A percentile compares a stretch with the other conserved stretches of the same genome.
Conservation (phyloP, 163 green algal genomes). For the Scenedesmus sp. region DNA sequence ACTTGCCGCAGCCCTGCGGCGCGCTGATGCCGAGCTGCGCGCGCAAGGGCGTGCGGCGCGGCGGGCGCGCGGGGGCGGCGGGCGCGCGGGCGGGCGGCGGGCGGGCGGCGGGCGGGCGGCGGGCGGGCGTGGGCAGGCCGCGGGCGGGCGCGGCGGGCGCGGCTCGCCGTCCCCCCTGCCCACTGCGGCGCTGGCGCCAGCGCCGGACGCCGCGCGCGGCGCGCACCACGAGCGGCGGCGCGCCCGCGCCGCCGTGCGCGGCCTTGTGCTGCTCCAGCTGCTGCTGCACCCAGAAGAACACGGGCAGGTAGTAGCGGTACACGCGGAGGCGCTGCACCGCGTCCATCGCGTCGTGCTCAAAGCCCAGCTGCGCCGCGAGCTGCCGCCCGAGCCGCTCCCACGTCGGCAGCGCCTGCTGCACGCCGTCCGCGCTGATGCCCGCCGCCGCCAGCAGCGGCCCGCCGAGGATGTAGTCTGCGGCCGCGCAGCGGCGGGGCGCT, state of each 20-base stretch:
- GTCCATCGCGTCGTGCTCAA: slow-evolving; percentile 59
- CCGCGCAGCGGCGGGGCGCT: not conserved
- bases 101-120: no score
- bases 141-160: no score
- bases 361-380: slow-evolving; percentile 58
- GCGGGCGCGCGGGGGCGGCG: not conserved
- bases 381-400: slow-evolving; percentile 63
- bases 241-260: slow-evolving; percentile 1
- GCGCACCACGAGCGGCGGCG: slow-evolving; percentile 63
- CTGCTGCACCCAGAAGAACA: slow-evolving; percentile 89
- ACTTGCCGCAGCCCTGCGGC: slow-evolving; percentile 98
- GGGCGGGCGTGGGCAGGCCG: no score
- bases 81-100: no score
- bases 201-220: not conserved
- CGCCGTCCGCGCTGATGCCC: slow-evolving; percentile 45
- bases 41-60: not conserved
- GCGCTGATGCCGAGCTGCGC: slow-evolving; percentile 92
- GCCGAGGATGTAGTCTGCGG: slow-evolving; percentile 65
- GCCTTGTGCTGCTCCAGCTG: slow-evolving; percentile 79
- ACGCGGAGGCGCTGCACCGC: slow-evolving; percentile 52
- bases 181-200: no score
- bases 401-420: slow-evolving; percentile 45
- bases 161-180: no score
- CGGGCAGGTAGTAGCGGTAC: slow-evolving; percentile 98
- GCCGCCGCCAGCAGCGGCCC: slow-evolving; percentile 68